These are phyloP conservation scores for Crithidia brevicula DNA, from an alignment of 208 protist species.

Conservation along the genomic window DNA sequence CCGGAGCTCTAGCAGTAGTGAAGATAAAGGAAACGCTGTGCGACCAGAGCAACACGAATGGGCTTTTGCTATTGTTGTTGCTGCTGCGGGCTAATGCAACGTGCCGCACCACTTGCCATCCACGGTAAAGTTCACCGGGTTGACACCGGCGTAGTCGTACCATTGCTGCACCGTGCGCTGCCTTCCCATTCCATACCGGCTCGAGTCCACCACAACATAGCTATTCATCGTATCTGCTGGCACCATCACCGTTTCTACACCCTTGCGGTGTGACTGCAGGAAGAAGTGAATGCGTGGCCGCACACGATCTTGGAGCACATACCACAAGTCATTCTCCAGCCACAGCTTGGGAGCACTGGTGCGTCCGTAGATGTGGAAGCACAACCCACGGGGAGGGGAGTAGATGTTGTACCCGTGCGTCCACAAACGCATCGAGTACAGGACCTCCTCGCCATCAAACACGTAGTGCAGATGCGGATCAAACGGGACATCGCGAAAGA, in stretches of 20 bases:
- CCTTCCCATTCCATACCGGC: conserved; percentile 77
- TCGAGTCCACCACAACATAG: conserved; percentile 61
- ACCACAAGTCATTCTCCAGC: conserved; percentile 36
- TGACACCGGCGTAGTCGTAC: conserved; percentile 73
- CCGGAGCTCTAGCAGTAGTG: no score
- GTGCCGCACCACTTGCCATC: conserved; percentile 71
- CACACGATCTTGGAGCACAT: conserved; percentile 28
- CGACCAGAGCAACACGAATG: no score
- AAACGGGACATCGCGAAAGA: conserved; percentile 88
- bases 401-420: conserved; percentile 92
- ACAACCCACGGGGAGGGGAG: conserved; percentile 68
- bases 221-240: conserved; percentile 29
- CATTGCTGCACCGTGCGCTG: conserved; percentile 64
- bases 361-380: conserved; percentile 80
- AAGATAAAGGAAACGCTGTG: no score
- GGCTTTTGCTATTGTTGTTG: no score
- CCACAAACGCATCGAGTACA: conserved; percentile 82
- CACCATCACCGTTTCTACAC: conserved; percentile 11
- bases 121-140: conserved; percentile 51
- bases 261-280: conserved; percentile 32
- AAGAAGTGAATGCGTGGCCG: conserved; percentile 65
- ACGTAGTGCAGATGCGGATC: conserved; percentile 90
- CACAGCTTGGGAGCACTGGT: conserved; percentile 56
- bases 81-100: no score
- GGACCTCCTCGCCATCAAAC: conserved; percentile 94